phyloP scores from a whole-genome alignment of 352 stramenopile genomes.

The Phytophthora meadii region DNA sequence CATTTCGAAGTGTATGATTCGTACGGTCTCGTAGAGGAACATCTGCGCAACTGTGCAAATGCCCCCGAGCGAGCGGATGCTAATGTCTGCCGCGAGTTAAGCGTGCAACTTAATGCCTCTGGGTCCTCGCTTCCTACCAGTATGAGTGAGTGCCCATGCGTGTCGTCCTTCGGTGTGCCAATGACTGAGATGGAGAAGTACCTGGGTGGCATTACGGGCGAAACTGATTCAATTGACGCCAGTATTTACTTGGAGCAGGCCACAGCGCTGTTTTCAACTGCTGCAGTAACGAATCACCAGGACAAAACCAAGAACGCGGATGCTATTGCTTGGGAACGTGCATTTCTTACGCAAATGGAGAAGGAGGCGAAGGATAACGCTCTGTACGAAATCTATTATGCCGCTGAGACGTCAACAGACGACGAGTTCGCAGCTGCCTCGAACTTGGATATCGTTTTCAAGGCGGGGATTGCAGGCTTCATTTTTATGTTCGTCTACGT shows the following conservation, averaged over 20 bases:
- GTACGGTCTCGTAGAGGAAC: slow-evolving; percentile 48
- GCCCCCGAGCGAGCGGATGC: slow-evolving; percentile 30
- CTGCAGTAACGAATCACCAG: slow-evolving; percentile 61
- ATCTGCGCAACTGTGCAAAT: slow-evolving; percentile 52
- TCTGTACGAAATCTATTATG: slow-evolving; percentile 75
- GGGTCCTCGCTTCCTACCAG: slow-evolving; percentile 47
- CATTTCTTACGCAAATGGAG: slow-evolving; percentile 70
- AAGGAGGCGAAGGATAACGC: slow-evolving; percentile 46
- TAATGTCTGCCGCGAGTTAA: slow-evolving; percentile 49
- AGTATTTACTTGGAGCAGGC: slow-evolving; percentile 50
- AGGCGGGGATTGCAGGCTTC: slow-evolving; percentile 58
- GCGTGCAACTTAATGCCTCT: slow-evolving; percentile 31
- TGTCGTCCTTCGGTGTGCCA: slow-evolving; percentile 62
- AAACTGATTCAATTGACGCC: slow-evolving; percentile 19
- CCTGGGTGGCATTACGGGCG: slow-evolving; percentile 49
- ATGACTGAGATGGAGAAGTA: slow-evolving; percentile 70
- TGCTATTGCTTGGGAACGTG: slow-evolving; percentile 72
- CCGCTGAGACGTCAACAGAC: slow-evolving; percentile 59
- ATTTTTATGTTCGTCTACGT: slow-evolving; percentile 77
- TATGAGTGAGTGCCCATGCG: slow-evolving; percentile 74
- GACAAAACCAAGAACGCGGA: slow-evolving; percentile 45
- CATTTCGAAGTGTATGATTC: slow-evolving; percentile 61
- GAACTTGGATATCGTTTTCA: slow-evolving; percentile 50
- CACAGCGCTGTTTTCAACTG: slow-evolving; percentile 52
- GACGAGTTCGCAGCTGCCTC: slow-evolving; percentile 69